These are phyloP conservation scores for Boletus eberwhitei DNA, from an alignment of 768 basidiomycete genomes.

Conservation along the genomic window DNA sequence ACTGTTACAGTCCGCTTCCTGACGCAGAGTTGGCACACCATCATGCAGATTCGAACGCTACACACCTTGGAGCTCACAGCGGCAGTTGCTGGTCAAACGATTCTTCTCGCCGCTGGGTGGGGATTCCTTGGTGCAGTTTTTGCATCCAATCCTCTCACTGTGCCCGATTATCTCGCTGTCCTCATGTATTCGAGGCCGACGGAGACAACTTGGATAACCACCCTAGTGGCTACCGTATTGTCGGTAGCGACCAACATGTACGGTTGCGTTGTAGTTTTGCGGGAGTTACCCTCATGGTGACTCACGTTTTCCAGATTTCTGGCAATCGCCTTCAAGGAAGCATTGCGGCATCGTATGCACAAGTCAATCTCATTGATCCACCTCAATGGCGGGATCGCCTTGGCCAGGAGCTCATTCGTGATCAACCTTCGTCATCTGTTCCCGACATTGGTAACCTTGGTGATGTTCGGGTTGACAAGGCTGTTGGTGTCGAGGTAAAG, in stretches of 20 bases:
- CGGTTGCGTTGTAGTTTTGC: not conserved
- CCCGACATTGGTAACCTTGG: not conserved
- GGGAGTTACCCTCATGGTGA: not conserved
- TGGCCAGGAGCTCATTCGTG: not conserved
- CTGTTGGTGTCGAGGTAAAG: constrained; percentile 17
- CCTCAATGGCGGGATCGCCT: constrained; percentile 9
- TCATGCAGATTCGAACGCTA: not conserved
- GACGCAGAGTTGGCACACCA: too few species aligned
- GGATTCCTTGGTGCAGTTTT: not conserved
- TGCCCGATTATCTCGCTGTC: not conserved
- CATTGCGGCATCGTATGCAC: constrained; percentile 13
- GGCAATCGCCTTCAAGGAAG: constrained; percentile 14
- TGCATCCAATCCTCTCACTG: not conserved
- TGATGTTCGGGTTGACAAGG: constrained; percentile 8
- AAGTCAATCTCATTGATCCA: constrained; percentile 9
- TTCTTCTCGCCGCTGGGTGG: not conserved
- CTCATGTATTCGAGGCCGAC: not conserved
- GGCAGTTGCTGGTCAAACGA: not conserved
- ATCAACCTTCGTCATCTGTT: not conserved
- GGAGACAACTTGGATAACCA: not conserved
- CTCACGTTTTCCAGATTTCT: not conserved
- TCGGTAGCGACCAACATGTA: not conserved
- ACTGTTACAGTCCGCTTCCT: not conserved
- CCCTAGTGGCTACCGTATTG: not conserved
- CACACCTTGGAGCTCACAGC: not conserved